Conservation (phyloP, 768 basidiomycete genomes). For the Multifurca ochricompacta region DNA sequence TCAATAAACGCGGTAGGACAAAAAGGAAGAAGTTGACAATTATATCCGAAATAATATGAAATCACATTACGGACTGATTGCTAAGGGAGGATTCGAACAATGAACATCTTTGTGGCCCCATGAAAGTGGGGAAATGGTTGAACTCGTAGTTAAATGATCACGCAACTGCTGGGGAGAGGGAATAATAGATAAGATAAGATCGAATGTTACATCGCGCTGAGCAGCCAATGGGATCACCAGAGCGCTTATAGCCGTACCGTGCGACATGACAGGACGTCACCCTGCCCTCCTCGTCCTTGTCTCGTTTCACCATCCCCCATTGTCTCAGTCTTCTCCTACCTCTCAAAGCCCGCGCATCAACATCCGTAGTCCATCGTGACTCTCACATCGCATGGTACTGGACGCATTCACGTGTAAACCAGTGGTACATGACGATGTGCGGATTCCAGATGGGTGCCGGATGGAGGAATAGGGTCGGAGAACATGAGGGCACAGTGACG, state of each 20-base stretch:
- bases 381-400: background rate
- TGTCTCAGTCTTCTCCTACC: background rate
- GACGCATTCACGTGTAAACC: background rate
- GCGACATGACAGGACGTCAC: constrained; percentile 10
- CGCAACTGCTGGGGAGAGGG: too few relatives aligned
- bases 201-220: background rate
- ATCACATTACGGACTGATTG: background rate
- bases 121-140: too few relatives aligned
- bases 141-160: too few relatives aligned
- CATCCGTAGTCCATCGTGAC: background rate
- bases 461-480: constrained; percentile 14
- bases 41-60: too few relatives aligned
- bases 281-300: constrained; percentile 16
- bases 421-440: background rate
- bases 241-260: constrained; percentile 7
- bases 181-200: constrained; percentile 17
- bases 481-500: constrained; percentile 9
- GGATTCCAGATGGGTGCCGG: constrained; percentile 3
- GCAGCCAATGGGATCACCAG: constrained; percentile 6
- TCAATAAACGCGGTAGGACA: background rate
- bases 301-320: constrained; percentile 7
- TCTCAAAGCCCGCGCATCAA: background rate
- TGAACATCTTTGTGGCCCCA: background rate
- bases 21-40: background rate
- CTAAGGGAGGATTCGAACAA: too few relatives aligned